These are phyloP conservation scores for Kuraishia hungarica DNA, from an alignment of 805 yeast species.

Conservation along the genomic window DNA sequence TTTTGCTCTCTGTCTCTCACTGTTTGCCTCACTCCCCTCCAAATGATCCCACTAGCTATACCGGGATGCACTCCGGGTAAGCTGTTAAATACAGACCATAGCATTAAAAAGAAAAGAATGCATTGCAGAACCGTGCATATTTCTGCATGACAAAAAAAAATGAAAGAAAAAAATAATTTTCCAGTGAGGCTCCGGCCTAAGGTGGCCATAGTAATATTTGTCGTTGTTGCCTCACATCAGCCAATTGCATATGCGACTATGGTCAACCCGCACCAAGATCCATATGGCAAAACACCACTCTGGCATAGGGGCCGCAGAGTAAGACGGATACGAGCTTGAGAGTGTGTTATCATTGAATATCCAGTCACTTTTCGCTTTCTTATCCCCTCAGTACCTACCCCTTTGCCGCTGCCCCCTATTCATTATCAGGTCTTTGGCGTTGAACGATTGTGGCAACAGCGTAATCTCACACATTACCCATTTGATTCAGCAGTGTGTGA, in stretches of 20 bases:
- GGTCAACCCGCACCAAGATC: background rate
- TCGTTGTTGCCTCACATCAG: background rate
- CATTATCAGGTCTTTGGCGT: background rate
- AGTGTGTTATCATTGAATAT: background rate
- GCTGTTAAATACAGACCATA: background rate
- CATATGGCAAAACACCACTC: background rate
- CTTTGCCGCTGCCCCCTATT: background rate
- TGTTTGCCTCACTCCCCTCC: background rate
- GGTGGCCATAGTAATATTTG: background rate
- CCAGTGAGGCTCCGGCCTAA: background rate
- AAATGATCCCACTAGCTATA: background rate
- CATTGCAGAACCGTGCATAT: background rate
- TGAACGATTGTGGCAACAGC: background rate
- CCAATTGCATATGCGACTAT: background rate
- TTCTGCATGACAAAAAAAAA: background rate
- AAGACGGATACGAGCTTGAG: background rate
- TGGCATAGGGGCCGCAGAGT: background rate
- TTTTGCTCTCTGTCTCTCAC: background rate
- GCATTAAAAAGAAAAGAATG: background rate
- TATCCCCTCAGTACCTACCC: background rate
- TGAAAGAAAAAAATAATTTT: background rate
- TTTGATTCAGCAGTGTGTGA: too few species aligned
- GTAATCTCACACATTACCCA: background rate
- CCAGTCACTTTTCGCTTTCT: background rate
- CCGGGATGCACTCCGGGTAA: background rate